These are phyloP conservation scores for Hanseniaspora vineae DNA, from an alignment of 805 yeast genomes.

Conservation along the genomic window DNA sequence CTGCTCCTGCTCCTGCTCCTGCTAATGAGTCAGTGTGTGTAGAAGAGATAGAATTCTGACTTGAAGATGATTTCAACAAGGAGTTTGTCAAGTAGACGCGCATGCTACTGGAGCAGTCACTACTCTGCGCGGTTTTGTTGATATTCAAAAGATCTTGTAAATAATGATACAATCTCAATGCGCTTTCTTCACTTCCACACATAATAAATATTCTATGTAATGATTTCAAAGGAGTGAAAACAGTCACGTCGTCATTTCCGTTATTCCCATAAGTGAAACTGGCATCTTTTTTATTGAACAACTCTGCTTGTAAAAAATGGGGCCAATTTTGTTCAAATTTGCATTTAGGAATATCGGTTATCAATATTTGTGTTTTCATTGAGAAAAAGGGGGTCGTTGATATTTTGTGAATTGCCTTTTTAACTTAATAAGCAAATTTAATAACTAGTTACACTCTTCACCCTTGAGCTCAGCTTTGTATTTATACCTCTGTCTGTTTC, in stretches of 20 bases:
- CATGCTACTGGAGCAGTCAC: slow-evolving; percentile 2
- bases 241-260: background rate
- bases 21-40: no score
- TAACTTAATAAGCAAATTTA: no score
- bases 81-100: slow-evolving; percentile 25
- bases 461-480: no score
- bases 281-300: slow-evolving; percentile 8
- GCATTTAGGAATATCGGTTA: slow-evolving; percentile 19
- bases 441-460: no score
- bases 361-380: slow-evolving; percentile 18
- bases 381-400: background rate
- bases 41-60: background rate
- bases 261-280: background rate
- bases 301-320: slow-evolving; percentile 9
- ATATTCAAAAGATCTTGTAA: slow-evolving; percentile 7
- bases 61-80: slow-evolving; percentile 8
- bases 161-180: slow-evolving; percentile 9
- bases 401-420: background rate
- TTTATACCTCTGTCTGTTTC: no score
- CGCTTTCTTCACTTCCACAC: background rate
- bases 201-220: slow-evolving; percentile 28
- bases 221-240: slow-evolving; percentile 22
- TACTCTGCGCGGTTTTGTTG: background rate
- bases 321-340: slow-evolving; percentile 18
- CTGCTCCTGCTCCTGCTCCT: background rate